Conservation (phyloP, 441 rosid species). For the Hura crepitans region DNA sequence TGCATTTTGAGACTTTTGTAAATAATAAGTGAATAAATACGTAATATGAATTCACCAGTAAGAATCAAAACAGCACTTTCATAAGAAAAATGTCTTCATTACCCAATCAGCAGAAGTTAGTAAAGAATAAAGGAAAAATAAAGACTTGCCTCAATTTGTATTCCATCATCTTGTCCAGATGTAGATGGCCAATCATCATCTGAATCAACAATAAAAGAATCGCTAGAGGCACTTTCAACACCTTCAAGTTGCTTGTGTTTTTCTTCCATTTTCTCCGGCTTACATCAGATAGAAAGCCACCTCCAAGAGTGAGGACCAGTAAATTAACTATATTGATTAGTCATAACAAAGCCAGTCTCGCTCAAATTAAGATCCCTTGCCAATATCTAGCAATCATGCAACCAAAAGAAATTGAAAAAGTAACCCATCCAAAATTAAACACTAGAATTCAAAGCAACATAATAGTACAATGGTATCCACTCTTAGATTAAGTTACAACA, state of each 20-base stretch:
- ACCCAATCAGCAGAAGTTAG: not conserved
- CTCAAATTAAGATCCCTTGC: not conserved
- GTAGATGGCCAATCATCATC: conserved; percentile 53
- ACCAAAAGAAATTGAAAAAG: conserved; percentile 1
- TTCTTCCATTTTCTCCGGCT: conserved; percentile 39
- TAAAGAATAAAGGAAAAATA: not conserved
- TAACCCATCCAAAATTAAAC: not conserved
- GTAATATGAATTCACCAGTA: not conserved
- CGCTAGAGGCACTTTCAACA: conserved; percentile 42
- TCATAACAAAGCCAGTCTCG: not conserved
- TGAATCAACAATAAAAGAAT: conserved; percentile 51
- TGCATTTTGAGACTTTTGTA: not conserved
- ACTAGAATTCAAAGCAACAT: not conserved
- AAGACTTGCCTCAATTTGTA: conserved; percentile 54
- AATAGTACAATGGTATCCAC: not conserved
- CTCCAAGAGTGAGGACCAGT: conserved; percentile 15
- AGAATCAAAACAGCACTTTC: conserved; percentile 5
- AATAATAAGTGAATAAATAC: not conserved
- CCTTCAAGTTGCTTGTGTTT: conserved; percentile 48
- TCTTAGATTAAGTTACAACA: not conserved
- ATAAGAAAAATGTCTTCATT: not conserved
- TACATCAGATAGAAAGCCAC: not conserved
- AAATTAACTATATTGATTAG: conserved; percentile 4
- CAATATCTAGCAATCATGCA: not conserved
- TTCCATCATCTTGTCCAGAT: conserved; percentile 53